Percentiles rank a stretch among this genome's conserved stretches.
Evolutionary conservation across 805 yeast genomes (phyloP).

Genomic region (Torulaspora quercuum): DNA sequence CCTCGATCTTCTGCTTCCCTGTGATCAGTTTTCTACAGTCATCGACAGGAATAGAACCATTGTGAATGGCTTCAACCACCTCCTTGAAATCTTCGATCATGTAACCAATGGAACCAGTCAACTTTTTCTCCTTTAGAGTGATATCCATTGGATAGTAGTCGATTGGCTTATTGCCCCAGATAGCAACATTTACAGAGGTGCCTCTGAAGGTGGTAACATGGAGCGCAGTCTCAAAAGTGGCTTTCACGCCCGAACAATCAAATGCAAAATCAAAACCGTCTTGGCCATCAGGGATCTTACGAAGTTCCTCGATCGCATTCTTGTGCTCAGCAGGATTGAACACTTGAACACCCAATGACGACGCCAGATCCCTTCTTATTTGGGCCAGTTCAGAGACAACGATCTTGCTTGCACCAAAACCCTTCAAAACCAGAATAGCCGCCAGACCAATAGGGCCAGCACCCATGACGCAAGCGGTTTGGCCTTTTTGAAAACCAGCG

Average conservation of each 20-base stretch:
- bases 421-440: constrained; percentile 51
- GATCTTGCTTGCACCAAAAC: constrained; percentile 47
- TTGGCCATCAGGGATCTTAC: constrained; percentile 41
- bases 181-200: constrained; percentile 59
- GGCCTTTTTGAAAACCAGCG: constrained; percentile 45
- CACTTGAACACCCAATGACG: constrained; percentile 44
- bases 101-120: constrained; percentile 63
- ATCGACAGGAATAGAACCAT: constrained; percentile 45
- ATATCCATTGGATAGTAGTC: constrained; percentile 53
- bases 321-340: constrained; percentile 47
- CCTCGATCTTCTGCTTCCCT: constrained; percentile 47
- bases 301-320: constrained; percentile 39
- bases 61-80: constrained; percentile 49
- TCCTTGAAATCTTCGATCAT: constrained; percentile 53
- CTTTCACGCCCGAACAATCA: constrained; percentile 52
- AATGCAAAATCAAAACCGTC: constrained; percentile 50
- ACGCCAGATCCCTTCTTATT: constrained; percentile 49
- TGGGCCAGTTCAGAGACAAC: constrained; percentile 51
- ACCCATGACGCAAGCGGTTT: constrained; percentile 51
- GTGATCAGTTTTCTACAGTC: constrained; percentile 50
- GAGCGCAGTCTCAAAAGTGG: constrained; percentile 51
- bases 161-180: constrained; percentile 55
- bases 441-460: constrained; percentile 65
- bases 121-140: constrained; percentile 51
- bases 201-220: constrained; percentile 52